These are phyloP conservation scores for Asterella californica DNA, from an alignment of 225 moss, liverwort and hornwort genomes.

Conservation along the genomic window DNA sequence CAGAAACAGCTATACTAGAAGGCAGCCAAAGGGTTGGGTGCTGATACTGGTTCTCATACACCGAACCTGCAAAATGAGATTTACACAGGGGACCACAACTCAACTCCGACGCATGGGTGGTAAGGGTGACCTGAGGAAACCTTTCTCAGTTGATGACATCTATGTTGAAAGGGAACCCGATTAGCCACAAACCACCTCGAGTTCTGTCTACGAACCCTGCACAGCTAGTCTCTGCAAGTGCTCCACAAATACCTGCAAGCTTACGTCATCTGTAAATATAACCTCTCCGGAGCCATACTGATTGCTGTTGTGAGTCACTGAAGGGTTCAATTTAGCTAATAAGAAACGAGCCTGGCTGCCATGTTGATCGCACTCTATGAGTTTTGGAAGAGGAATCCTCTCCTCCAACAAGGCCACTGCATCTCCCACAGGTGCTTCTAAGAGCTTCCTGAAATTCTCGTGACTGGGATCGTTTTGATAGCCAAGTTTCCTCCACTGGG, in stretches of 20 bases:
- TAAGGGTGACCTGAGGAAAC: background rate
- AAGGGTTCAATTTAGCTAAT: constrained; percentile 89
- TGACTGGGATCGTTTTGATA: constrained; percentile 82
- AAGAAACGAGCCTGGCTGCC: constrained; percentile 97
- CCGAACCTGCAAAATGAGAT: background rate
- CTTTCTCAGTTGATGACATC: background rate
- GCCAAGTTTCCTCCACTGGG: constrained; percentile 89
- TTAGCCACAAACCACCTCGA: constrained; percentile 4
- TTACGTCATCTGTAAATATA: constrained; percentile 97
- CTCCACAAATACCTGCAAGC: constrained; percentile 92
- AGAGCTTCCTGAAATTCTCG: constrained; percentile 73
- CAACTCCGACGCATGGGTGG: background rate
- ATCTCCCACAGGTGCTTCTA: constrained; percentile 78
- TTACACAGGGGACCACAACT: constrained; percentile 7
- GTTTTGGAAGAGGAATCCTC: constrained; percentile 75
- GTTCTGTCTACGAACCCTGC: constrained; percentile 36
- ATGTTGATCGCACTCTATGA: constrained; percentile 89
- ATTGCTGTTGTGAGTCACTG: constrained; percentile 75
- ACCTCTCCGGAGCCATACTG: constrained; percentile 66
- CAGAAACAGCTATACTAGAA: constrained; percentile 14
- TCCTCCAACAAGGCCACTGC: constrained; percentile 69
- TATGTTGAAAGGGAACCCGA: background rate
- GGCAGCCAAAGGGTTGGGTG: background rate
- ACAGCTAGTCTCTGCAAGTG: constrained; percentile 94
- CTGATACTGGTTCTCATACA: background rate